phyloP scores from a whole-genome alignment of 148 eudicot genomes.

The Camellia granthamiana region DNA sequence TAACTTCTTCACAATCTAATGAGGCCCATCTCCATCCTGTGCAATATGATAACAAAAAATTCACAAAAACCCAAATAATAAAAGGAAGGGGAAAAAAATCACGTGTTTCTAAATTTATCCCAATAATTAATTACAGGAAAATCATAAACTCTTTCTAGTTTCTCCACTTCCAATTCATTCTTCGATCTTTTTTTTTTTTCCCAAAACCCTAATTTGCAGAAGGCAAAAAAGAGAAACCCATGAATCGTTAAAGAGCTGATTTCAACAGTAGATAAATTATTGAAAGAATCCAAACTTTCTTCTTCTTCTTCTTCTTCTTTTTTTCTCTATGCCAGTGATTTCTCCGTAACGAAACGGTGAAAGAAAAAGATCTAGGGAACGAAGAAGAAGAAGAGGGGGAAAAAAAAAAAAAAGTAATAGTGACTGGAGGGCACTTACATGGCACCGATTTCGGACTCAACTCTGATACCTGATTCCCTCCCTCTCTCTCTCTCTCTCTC shows the following conservation, averaged over 20 bases:
- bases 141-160: neutral
- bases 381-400: neutral
- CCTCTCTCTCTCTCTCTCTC: too few species aligned
- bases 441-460: too few species aligned
- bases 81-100: neutral
- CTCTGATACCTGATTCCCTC: too few species aligned
- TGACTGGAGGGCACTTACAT: too few species aligned
- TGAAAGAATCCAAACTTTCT: neutral
- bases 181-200: neutral
- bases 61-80: neutral
- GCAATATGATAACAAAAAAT: neutral
- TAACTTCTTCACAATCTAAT: constrained; percentile 2
- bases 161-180: neutral
- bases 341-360: neutral
- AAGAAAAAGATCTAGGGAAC: too few species aligned
- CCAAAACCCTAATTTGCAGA: constrained; percentile 3
- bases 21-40: neutral
- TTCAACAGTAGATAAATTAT: too few species aligned
- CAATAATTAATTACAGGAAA: neutral
- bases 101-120: neutral
- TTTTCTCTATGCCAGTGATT: too few species aligned
- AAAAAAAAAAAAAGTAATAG: neutral
- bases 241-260: neutral
- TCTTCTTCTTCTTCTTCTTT: neutral
- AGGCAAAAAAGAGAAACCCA: neutral